Percentiles rank a stretch among this genome's conserved stretches.
phyloP scores from a whole-genome alignment of 352 stramenopile genomes.

The Globisporangium nodosum region DNA sequence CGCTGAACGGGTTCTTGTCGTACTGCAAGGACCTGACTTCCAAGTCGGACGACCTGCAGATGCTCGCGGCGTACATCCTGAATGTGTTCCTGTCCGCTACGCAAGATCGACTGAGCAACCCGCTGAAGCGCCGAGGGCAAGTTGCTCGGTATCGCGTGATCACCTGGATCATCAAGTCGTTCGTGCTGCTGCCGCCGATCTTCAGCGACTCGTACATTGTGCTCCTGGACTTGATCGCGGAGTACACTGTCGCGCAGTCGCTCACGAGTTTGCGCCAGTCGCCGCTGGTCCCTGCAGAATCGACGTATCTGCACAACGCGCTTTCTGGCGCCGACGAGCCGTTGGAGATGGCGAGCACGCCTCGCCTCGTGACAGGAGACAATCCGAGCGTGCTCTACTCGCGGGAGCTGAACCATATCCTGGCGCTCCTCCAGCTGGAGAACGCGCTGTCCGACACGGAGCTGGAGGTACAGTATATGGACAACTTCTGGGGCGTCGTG shows the following conservation, averaged over 20 bases:
- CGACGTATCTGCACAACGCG: conserved; percentile 61
- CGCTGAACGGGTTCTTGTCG: conserved; percentile 55
- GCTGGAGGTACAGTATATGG: conserved; percentile 78
- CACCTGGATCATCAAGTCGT: conserved; percentile 75
- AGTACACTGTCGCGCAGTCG: conserved; percentile 72
- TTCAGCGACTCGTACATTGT: conserved; percentile 82
- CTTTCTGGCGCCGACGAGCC: conserved; percentile 47
- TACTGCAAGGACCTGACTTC: conserved; percentile 24
- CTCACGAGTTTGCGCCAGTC: conserved; percentile 69
- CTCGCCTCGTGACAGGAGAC: conserved; percentile 57
- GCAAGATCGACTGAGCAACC: conserved; percentile 56
- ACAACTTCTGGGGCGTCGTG: conserved; percentile 58
- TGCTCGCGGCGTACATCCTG: conserved; percentile 66
- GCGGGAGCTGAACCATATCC: conserved; percentile 70
- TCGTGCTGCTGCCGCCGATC: conserved; percentile 60
- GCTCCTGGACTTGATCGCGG: conserved; percentile 70
- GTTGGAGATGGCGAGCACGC: conserved; percentile 52
- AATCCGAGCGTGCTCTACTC: conserved; percentile 60
- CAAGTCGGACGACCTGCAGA: conserved; percentile 36
- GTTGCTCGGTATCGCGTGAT: conserved; percentile 74
- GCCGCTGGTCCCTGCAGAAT: conserved; percentile 40
- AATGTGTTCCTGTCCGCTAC: conserved; percentile 61
- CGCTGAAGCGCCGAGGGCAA: conserved; percentile 76
- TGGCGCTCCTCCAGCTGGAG: conserved; percentile 60
- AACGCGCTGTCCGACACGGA: conserved; percentile 79